These are phyloP conservation scores for Arthroderma sp. DNA, from an alignment of 2,329 filamentous ascomycete species.

Conservation along the genomic window DNA sequence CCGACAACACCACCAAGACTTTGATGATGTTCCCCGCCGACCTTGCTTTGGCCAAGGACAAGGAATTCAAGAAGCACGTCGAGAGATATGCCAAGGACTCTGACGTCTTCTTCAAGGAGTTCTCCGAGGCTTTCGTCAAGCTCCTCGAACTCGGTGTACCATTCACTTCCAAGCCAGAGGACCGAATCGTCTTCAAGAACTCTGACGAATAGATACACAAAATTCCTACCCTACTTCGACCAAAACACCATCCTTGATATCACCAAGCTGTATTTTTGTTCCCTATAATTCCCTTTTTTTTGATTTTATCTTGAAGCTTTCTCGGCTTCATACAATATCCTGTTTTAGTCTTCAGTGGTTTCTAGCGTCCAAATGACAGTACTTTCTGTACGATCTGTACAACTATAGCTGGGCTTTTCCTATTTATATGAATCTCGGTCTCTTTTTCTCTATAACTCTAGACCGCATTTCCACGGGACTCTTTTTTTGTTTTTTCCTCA, in stretches of 20 bases:
- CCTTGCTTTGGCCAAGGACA: constrained; percentile 75
- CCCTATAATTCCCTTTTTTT: background rate
- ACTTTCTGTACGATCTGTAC: no score
- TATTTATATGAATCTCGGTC: no score
- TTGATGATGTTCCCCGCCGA: constrained; percentile 98
- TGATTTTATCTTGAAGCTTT: no score
- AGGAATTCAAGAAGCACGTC: constrained; percentile 65
- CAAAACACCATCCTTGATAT: no score
- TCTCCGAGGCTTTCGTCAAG: constrained; percentile 61
- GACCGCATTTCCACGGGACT: no score
- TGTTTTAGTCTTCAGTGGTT: no score
- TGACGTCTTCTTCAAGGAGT: constrained; percentile 87
- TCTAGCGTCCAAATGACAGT: no score
- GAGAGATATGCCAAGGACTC: constrained; percentile 86
- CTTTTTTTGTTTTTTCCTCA: no score
- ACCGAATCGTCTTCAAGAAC: constrained; percentile 51
- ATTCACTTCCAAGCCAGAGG: constrained; percentile 54
- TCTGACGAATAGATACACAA: constrained; percentile 16
- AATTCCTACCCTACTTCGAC: no score
- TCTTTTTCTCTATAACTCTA: no score
- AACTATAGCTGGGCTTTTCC: no score
- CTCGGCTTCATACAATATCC: no score
- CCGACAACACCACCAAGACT: constrained; percentile 73
- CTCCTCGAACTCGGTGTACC: constrained; percentile 92
- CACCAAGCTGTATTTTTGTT: background rate